phyloP scores from a whole-genome alignment of 495 filamentous ascomycete species.

The Aspergillus panamensis region DNA sequence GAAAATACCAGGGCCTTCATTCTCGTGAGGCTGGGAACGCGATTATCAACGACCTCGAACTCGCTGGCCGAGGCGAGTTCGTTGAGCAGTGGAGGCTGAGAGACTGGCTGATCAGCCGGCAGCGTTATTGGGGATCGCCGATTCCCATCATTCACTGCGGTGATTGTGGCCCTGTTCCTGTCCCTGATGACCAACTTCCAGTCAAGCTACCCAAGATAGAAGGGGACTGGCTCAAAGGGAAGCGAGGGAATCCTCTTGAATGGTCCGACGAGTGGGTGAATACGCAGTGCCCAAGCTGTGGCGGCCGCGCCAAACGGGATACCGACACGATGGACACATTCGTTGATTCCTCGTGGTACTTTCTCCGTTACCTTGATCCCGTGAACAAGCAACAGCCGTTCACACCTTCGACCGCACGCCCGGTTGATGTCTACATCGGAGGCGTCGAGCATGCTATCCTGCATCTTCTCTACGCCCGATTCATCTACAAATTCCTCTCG shows the following conservation, averaged over 20 bases:
- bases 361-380: conserved; percentile 70
- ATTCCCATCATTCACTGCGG: conserved; percentile 85
- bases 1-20: conserved; percentile 48
- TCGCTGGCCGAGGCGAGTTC: conserved; percentile 49
- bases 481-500: conserved; percentile 82
- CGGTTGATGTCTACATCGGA: conserved; percentile 83
- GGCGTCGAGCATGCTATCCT: conserved; percentile 89
- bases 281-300: conserved; percentile 71
- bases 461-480: conserved; percentile 86
- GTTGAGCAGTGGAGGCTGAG: conserved; percentile 71
- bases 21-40: conserved; percentile 60
- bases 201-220: conserved; percentile 70
- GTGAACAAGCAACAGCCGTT: conserved; percentile 61
- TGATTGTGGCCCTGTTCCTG: conserved; percentile 73
- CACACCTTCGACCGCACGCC: conserved; percentile 54
- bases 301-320: conserved; percentile 67
- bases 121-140: conserved; percentile 87
- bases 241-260: conserved; percentile 73
- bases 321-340: conserved; percentile 97
- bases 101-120: conserved; percentile 86
- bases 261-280: conserved; percentile 69
- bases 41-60: conserved; percentile 55
- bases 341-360: conserved; percentile 93
- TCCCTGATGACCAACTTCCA: conserved; percentile 71
- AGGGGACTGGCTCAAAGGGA: conserved; percentile 62